phyloP scores from a whole-genome alignment of 306 rosid genomes.

The Urtica urens region DNA sequence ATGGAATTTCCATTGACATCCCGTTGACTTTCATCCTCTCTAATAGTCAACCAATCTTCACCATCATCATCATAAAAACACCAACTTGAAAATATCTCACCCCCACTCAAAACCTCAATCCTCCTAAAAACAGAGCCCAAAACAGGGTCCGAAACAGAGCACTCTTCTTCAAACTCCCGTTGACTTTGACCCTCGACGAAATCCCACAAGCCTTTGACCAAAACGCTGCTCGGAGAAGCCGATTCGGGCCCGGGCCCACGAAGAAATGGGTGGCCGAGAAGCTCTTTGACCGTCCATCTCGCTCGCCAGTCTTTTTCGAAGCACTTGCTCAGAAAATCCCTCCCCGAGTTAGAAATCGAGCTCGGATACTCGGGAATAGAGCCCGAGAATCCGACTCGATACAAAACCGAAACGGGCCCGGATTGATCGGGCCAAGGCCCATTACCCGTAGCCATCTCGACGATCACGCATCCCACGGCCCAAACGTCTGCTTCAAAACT shows the following conservation, averaged over 20 bases:
- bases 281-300: conserved; percentile 36
- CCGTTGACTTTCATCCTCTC: conserved; percentile 17
- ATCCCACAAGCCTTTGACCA: conserved; percentile 36
- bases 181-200: conserved; percentile 21
- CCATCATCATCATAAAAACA: conserved; percentile 5
- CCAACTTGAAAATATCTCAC: conserved; percentile 16
- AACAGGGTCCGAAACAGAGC: not conserved
- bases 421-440: conserved; percentile 39
- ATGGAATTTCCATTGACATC: conserved; percentile 5
- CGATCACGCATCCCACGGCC: conserved; percentile 43
- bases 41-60: conserved; percentile 33
- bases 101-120: conserved; percentile 21
- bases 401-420: conserved; percentile 18
- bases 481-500: conserved; percentile 36
- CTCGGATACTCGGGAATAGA: conserved; percentile 22
- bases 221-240: conserved; percentile 35
- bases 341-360: conserved; percentile 24
- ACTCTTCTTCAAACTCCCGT: conserved; percentile 3
- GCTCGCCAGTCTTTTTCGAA: conserved; percentile 24
- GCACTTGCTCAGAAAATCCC: conserved; percentile 39
- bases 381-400: conserved; percentile 29
- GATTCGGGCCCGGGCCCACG: conserved; percentile 7
- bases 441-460: conserved; percentile 38
- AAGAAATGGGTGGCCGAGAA: conserved; percentile 39
- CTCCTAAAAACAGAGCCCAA: conserved; percentile 24